Evolutionary conservation across 1,284 basidiomycete species (phyloP).

Genomic region (Somion occarium): DNA sequence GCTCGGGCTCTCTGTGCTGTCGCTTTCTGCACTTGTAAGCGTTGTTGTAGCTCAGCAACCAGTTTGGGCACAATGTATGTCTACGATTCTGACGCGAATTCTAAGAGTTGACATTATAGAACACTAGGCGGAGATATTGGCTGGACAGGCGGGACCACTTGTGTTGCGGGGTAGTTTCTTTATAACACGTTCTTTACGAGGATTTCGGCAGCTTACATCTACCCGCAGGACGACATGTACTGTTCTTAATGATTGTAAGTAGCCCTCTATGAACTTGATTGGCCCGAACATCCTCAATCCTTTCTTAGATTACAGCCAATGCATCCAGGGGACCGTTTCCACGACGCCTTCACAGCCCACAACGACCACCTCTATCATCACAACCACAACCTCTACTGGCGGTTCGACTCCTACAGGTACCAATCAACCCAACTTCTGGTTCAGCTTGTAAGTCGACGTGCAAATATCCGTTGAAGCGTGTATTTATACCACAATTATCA

Average conservation of each 20-base stretch:
- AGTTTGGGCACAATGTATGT: conserved; percentile 23
- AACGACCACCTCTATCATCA: conserved; percentile 18
- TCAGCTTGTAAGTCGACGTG: conserved; percentile 39
- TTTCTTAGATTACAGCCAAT: conserved; percentile 40
- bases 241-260: conserved; percentile 34
- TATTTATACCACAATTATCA: too few species aligned
- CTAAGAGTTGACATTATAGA: neutral
- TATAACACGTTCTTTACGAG: neutral
- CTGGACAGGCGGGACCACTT: conserved; percentile 37
- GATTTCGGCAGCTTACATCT: neutral
- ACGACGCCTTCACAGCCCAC: conserved; percentile 23
- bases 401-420: conserved; percentile 18
- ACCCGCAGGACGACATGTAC: conserved; percentile 31
- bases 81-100: neutral
- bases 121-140: conserved; percentile 34
- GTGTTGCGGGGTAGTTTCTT: conserved; percentile 35
- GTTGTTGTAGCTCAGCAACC: conserved; percentile 16
- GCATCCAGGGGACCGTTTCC: conserved; percentile 29
- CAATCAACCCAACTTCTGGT: conserved; percentile 38
- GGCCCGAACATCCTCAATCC: too few species aligned
- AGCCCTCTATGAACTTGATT: neutral
- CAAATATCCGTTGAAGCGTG: too few species aligned
- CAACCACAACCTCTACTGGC: conserved; percentile 17
- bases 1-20: neutral
- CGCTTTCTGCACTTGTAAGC: neutral